These are phyloP conservation scores for Neurospora crassa DNA, from an alignment of 2,329 filamentous ascomycete genomes.

Conservation along the genomic window DNA sequence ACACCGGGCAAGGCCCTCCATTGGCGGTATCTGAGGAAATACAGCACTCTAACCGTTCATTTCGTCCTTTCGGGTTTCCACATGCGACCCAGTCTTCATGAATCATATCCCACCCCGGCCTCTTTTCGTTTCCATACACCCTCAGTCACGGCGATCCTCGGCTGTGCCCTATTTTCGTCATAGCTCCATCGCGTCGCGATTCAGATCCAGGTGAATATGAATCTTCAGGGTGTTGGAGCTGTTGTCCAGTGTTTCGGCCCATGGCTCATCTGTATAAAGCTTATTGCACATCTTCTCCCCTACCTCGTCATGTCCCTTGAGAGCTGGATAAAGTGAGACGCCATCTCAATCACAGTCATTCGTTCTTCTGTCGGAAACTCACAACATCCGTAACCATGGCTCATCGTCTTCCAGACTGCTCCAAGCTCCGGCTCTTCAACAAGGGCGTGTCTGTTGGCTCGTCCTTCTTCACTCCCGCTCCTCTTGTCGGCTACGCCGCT, in stretches of 20 bases:
- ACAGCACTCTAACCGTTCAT: not conserved
- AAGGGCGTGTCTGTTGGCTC: not conserved
- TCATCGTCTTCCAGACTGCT: not conserved
- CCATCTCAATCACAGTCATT: not conserved
- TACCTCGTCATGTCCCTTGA: too few relatives aligned
- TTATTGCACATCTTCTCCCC: too few relatives aligned
- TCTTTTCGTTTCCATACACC: not conserved
- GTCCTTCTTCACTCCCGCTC: not conserved
- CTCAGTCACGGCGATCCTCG: not conserved
- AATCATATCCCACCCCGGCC: not conserved
- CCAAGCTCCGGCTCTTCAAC: not conserved
- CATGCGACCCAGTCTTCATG: not conserved
- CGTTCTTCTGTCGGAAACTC: not conserved
- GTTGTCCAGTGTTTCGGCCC: not conserved
- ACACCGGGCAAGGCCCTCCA: not conserved
- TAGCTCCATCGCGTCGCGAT: not conserved
- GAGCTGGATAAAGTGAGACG: not conserved
- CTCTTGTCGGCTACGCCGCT: not conserved
- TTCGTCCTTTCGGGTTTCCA: not conserved
- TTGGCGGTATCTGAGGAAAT: not conserved
- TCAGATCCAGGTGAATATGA: not conserved
- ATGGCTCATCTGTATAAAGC: not conserved
- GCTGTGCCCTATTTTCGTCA: not conserved
- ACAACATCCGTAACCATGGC: slow-evolving; percentile 2
- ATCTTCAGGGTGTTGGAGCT: not conserved